Evolutionary conservation across 192 early-diverging fungal species (phyloP).

Genomic region (Powellomyces hirtus): DNA sequence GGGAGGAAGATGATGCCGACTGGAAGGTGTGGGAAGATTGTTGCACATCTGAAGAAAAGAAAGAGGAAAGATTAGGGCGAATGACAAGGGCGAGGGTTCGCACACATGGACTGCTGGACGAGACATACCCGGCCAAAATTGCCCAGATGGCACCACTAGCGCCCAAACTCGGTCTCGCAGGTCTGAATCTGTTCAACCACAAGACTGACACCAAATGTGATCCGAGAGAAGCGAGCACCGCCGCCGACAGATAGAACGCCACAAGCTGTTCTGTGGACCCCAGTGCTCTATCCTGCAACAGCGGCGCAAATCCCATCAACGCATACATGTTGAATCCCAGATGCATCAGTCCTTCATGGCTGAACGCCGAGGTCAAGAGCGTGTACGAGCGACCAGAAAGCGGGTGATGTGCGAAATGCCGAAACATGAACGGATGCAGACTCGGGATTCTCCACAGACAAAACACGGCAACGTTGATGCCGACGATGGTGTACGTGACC

Average conservation of each 20-base stretch:
- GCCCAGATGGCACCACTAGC: conserved; percentile 82
- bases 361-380: conserved; percentile 75
- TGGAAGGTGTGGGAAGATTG: conserved; percentile 16
- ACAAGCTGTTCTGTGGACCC: conserved; percentile 30
- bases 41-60: conserved; percentile 4
- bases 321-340: conserved; percentile 80
- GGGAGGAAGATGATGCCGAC: conserved; percentile 40
- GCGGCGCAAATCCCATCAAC: conserved; percentile 43
- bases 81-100: background rate
- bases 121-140: conserved; percentile 55
- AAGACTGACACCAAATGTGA: conserved; percentile 56
- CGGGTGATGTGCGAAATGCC: conserved; percentile 79
- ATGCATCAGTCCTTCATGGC: conserved; percentile 72
- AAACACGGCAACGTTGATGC: conserved; percentile 73
- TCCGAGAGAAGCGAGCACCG: conserved; percentile 59
- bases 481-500: conserved; percentile 55
- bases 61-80: background rate
- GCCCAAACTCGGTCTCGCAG: conserved; percentile 67
- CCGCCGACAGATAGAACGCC: conserved; percentile 77
- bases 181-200: conserved; percentile 36
- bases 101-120: background rate
- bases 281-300: conserved; percentile 15
- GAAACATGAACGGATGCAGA: conserved; percentile 66
- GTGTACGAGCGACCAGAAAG: conserved; percentile 65
- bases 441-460: conserved; percentile 69